Base-by-base conservation (phyloP, 805 yeast genomes). In the Saccharomycopsis oosterbeekiorum region DNA sequence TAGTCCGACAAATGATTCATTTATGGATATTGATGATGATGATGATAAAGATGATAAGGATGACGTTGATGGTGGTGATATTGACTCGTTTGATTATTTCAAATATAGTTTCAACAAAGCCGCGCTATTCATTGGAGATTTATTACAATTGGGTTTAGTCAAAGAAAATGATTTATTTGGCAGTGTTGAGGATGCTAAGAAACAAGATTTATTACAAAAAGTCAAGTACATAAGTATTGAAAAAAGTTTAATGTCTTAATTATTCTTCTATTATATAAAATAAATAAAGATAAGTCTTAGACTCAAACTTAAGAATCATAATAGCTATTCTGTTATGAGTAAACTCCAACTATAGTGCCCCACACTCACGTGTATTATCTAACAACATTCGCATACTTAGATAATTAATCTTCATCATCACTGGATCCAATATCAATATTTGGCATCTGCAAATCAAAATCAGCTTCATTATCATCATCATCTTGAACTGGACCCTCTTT, bases 11-110 rank as follows among this genome's bases (percentile, higher is more conserved):
- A 34, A 15, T 29, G 40, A 55, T 41, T 19, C 39, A 12, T 26
- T 21, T 15, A 40, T 24, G 17, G 41, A 29, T 15, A 29, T 37
- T 26, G 56, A 60, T 15, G 19, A n/a, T 34, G 19, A n/a, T 34
- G 47, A 43, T 43, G 43, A 40, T 37, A 40, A 59, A 29, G 36
- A 36, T 11, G 70, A 67, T 29, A 29, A 29, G 34, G 34, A 29
- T 9, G 63, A 58, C 34, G 68, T 62, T 2, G 70, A 61, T 21
- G 75, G 72, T 19, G 75, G 73, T 2, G 78, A 75, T 62, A 77
- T 73, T 62, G 96, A 87, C 66, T 81, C 83, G 51, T 93, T 94
- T 68, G 91, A 91, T 70, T 89, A 90, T 71, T 70, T 88, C 64
- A 78, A 79, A 63, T 94, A 92, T 71, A 76, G 94, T 9, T 78